phyloP scores from a whole-genome alignment of 2,329 filamentous ascomycete genomes.

The Ophiocordyceps camponoti-leonardi region DNA sequence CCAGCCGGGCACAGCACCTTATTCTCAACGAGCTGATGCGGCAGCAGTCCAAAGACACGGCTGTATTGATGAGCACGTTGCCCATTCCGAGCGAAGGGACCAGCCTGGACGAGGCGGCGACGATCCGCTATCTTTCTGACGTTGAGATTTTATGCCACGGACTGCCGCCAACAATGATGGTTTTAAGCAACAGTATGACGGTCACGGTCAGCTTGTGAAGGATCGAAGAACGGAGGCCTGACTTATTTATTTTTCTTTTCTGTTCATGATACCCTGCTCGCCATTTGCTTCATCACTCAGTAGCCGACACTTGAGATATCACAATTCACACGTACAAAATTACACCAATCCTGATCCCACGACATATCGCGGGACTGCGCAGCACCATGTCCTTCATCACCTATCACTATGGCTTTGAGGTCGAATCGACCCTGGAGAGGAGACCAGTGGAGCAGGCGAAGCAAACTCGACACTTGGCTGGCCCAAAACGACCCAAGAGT shows the following conservation, averaged over 20 bases:
- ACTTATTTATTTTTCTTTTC: background rate
- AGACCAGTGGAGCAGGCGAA: background rate
- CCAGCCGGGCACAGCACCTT: slow-evolving; percentile 68
- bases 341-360: no score
- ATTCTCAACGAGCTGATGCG: slow-evolving; percentile 75
- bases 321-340: no score
- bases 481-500: background rate
- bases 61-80: slow-evolving; percentile 68
- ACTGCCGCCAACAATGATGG: slow-evolving; percentile 58
- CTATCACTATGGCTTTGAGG: background rate
- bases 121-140: slow-evolving; percentile 58
- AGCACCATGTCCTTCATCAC: background rate
- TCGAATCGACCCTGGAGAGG: background rate
- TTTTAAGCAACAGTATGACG: slow-evolving; percentile 81
- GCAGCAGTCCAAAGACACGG: slow-evolving; percentile 49
- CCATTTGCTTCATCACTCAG: no score
- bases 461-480: background rate
- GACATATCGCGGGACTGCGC: background rate
- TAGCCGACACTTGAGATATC: no score
- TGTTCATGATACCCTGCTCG: no score
- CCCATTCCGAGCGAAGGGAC: slow-evolving; percentile 70
- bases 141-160: slow-evolving; percentile 63
- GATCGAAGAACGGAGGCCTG: background rate
- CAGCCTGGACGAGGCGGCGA: slow-evolving; percentile 49
- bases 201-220: slow-evolving; percentile 58